phyloP scores from a whole-genome alignment of 805 yeast species.

The Metschnikowia borealis region DNA sequence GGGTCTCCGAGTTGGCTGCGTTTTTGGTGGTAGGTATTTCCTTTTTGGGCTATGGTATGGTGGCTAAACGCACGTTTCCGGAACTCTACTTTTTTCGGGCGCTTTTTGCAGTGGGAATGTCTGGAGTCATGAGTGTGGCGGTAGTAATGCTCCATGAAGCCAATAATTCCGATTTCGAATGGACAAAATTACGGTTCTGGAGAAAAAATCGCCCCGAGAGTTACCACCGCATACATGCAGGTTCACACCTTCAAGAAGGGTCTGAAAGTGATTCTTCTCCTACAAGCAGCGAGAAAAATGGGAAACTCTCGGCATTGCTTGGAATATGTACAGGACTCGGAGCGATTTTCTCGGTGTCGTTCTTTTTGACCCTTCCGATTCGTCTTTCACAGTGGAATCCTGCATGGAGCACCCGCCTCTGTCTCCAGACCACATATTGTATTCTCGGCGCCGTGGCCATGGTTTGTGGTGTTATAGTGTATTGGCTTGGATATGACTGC shows the following conservation, averaged over 20 bases:
- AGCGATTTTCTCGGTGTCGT: constrained; percentile 58
- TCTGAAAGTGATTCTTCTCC: too few species aligned
- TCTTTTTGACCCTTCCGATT: constrained; percentile 55
- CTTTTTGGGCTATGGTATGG: constrained; percentile 45
- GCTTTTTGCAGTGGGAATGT: constrained; percentile 60
- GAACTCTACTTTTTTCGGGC: constrained; percentile 47
- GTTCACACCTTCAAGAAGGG: too few species aligned
- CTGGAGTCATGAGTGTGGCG: constrained; percentile 51
- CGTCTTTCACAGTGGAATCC: constrained; percentile 40
- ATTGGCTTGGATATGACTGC: constrained; percentile 43
- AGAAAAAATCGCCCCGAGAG: constrained; percentile 31
- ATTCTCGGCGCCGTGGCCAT: constrained; percentile 45
- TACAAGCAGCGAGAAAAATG: constrained; percentile 22
- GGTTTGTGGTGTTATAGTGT: constrained; percentile 35
- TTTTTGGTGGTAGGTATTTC: constrained; percentile 45
- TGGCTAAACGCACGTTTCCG: constrained; percentile 41
- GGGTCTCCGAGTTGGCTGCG: constrained; percentile 47
- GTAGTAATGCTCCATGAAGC: constrained; percentile 58
- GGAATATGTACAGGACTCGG: constrained; percentile 65
- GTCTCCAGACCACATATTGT: constrained; percentile 47
- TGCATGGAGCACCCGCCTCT: constrained; percentile 26
- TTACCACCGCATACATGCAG: too few species aligned
- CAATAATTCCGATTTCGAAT: constrained; percentile 40
- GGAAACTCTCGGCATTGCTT: constrained; percentile 55
- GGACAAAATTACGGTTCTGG: constrained; percentile 29